These are phyloP conservation scores for Phytophthora citricola DNA, from an alignment of 352 stramenopile genomes.

Conservation along the genomic window DNA sequence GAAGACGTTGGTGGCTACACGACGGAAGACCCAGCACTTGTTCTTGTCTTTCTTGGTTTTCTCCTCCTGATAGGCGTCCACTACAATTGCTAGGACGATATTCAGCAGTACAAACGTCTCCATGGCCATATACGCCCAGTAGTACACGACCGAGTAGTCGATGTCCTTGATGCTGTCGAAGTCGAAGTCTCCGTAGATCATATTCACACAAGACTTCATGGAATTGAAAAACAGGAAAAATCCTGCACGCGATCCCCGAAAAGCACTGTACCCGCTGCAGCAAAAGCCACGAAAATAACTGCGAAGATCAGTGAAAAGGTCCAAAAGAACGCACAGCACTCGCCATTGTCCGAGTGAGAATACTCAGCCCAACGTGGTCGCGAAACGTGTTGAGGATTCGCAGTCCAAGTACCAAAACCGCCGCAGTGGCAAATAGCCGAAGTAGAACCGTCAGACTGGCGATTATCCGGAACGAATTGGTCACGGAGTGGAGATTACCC, in stretches of 20 bases:
- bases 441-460: constrained; percentile 41
- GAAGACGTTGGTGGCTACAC: constrained; percentile 35
- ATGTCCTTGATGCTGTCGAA: constrained; percentile 56
- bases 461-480: constrained; percentile 36
- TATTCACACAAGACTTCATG: constrained; percentile 70
- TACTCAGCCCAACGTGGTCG: constrained; percentile 59
- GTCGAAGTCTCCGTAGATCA: constrained; percentile 76
- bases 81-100: constrained; percentile 78
- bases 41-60: constrained; percentile 40
- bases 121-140: constrained; percentile 72
- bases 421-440: constrained; percentile 39
- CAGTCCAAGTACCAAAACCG: constrained; percentile 44
- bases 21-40: constrained; percentile 39
- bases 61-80: constrained; percentile 62
- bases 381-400: constrained; percentile 60
- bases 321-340: constrained; percentile 47
- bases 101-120: constrained; percentile 74
- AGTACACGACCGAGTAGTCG: constrained; percentile 61
- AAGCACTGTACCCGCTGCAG: constrained; percentile 48
- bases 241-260: constrained; percentile 60
- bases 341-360: constrained; percentile 64
- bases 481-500: constrained; percentile 24
- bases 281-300: constrained; percentile 65
- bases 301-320: constrained; percentile 67
- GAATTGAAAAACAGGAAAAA: constrained; percentile 55